Evolutionary conservation across 441 rosid genomes (phyloP).

Genomic region (Populus hybrid): DNA sequence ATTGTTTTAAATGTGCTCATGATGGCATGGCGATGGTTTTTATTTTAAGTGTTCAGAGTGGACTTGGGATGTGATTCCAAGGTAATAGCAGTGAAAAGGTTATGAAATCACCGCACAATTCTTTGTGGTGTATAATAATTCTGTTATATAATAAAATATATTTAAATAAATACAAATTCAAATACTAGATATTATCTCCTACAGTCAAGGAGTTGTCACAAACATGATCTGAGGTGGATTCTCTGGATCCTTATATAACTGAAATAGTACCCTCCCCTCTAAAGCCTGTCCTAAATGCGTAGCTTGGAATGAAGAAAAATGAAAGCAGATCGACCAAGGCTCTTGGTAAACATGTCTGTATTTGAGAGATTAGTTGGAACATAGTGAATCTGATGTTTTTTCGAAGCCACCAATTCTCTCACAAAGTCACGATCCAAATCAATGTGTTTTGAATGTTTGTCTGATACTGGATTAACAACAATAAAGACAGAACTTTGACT

Average conservation of each 20-base stretch:
- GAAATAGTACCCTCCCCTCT: neutral
- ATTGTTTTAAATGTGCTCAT: neutral
- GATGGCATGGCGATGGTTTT: neutral
- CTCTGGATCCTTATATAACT: neutral
- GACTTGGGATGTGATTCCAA: too few species aligned
- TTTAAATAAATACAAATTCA: too few species aligned
- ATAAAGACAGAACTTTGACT: neutral
- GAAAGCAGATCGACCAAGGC: neutral
- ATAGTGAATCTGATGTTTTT: neutral
- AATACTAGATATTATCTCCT: too few species aligned
- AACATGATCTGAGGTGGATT: neutral
- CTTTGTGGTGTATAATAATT: too few species aligned
- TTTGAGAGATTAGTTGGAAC: neutral
- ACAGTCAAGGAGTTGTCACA: too few species aligned
- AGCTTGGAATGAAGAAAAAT: neutral
- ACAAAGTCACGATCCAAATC: neutral
- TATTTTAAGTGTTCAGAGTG: neutral
- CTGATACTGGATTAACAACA: neutral
- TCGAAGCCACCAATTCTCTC: conserved; percentile 1
- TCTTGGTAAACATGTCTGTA: neutral
- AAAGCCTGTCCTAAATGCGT: neutral
- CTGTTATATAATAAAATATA: too few species aligned
- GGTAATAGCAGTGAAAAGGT: too few species aligned
- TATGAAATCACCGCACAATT: neutral
- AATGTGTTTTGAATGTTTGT: neutral